These are phyloP conservation scores for Nyssa sinensis DNA, from an alignment of 148 eudicot species.

Conservation along the genomic window DNA sequence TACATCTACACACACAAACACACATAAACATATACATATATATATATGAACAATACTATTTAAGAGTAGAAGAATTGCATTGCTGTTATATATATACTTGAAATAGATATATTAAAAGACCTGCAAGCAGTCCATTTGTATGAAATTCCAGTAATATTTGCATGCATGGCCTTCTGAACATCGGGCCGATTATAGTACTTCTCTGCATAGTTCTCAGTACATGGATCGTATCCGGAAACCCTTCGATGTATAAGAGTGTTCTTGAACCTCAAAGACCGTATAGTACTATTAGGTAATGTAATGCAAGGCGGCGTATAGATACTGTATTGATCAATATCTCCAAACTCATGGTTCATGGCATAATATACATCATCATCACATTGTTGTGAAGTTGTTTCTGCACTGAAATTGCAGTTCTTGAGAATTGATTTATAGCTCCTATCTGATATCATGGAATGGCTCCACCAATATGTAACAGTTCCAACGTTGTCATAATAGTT, in stretches of 20 bases:
- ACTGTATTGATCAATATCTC: conserved; percentile 44
- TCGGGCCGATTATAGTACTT: conserved; percentile 41
- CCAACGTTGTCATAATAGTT: conserved; percentile 43
- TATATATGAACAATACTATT: too few species aligned
- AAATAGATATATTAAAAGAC: too few species aligned
- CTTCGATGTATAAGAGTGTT: conserved; percentile 32
- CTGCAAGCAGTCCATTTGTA: conserved; percentile 59
- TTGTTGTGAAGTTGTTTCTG: background rate
- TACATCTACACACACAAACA: too few species aligned
- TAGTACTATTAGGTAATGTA: background rate
- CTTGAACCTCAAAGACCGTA: conserved; percentile 20
- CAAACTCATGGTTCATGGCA: conserved; percentile 34
- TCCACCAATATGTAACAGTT: conserved; percentile 46
- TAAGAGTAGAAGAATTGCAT: too few species aligned
- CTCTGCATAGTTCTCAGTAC: conserved; percentile 40
- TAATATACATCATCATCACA: conserved; percentile 31
- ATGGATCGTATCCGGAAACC: conserved; percentile 45
- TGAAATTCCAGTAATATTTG: conserved; percentile 40
- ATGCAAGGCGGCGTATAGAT: conserved; percentile 43
- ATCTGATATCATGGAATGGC: conserved; percentile 46
- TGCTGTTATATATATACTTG: too few species aligned
- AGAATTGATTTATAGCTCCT: conserved; percentile 26
- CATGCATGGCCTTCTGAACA: conserved; percentile 47
- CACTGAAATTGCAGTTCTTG: conserved; percentile 29
- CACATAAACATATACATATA: too few species aligned